Conservation (phyloP, 2,329 filamentous ascomycete genomes). For the Pseudonectria buxi region DNA sequence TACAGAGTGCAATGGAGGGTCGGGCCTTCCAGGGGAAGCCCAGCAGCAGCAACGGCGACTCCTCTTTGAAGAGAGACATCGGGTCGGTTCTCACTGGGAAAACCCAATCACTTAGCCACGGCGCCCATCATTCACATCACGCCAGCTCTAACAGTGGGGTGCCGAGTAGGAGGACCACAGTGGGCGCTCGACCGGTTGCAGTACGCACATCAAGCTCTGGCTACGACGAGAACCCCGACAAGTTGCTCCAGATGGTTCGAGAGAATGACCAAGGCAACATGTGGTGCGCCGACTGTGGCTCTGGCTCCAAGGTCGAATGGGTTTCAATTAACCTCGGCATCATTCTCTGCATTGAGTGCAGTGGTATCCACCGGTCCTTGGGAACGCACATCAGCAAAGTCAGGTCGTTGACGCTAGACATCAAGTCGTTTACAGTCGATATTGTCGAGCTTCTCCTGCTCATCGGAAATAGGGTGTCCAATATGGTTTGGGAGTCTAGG, state of each 20-base stretch:
- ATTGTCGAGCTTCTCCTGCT: conserved; percentile 90
- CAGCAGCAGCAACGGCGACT: conserved; percentile 36
- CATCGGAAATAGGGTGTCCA: conserved; percentile 89
- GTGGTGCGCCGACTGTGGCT: conserved; percentile 91
- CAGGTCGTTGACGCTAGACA: conserved; percentile 88
- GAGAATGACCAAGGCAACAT: conserved; percentile 89
- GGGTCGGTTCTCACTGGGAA: conserved; percentile 91
- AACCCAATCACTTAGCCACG: conserved; percentile 61
- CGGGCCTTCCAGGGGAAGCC: conserved; percentile 53
- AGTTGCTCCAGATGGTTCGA: conserved; percentile 77
- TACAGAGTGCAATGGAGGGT: conserved; percentile 92
- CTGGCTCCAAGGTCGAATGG: conserved; percentile 91
- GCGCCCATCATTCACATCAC: conserved; percentile 43
- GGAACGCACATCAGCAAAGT: conserved; percentile 98
- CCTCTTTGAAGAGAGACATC: conserved; percentile 72
- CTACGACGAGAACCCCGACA: conserved; percentile 77
- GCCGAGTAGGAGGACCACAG: conserved; percentile 80
- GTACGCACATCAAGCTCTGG: conserved; percentile 61
- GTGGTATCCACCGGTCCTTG: conserved; percentile 90
- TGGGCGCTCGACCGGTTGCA: conserved; percentile 76
- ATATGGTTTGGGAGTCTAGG: conserved; percentile 91
- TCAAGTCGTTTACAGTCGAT: conserved; percentile 92
- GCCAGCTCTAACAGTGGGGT: conserved; percentile 41
- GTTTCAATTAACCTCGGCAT: conserved; percentile 97
- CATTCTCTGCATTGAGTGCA: conserved; percentile 95